phyloP scores from a whole-genome alignment of 2,329 filamentous ascomycete species.

The Fonsecaea erecta region DNA sequence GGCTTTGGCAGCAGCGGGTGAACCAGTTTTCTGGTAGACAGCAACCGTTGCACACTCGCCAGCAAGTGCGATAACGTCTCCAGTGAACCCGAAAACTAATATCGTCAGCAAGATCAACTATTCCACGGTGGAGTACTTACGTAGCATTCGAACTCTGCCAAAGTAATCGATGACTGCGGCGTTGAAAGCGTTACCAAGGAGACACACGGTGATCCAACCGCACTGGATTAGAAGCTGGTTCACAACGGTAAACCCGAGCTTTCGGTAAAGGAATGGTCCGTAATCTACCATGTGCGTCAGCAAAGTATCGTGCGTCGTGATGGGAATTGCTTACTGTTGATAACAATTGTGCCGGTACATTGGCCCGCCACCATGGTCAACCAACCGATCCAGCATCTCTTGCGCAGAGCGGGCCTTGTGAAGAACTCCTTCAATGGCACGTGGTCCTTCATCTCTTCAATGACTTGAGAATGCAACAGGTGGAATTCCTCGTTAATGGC shows the following conservation, averaged over 20 bases:
- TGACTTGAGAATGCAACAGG: slow-evolving; percentile 1
- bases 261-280: slow-evolving; percentile 25
- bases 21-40: slow-evolving; percentile 51
- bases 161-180: slow-evolving; percentile 45
- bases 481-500: slow-evolving; percentile 5
- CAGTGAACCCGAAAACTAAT: slow-evolving; percentile 44
- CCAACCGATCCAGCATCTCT: slow-evolving; percentile 10
- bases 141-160: slow-evolving; percentile 43
- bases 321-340: slow-evolving; percentile 6
- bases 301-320: background rate
- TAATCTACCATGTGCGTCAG: slow-evolving; percentile 14
- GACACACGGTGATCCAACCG: slow-evolving; percentile 17
- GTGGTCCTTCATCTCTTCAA: slow-evolving; percentile 8
- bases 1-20: slow-evolving; percentile 60
- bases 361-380: slow-evolving; percentile 13
- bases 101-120: background rate
- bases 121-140: background rate
- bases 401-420: slow-evolving; percentile 18
- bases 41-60: slow-evolving; percentile 52
- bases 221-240: slow-evolving; percentile 22
- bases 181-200: slow-evolving; percentile 34
- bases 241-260: slow-evolving; percentile 19
- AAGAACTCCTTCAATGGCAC: slow-evolving; percentile 17
- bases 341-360: slow-evolving; percentile 13
- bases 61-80: slow-evolving; percentile 41